Base-by-base conservation (phyloP, 106 monocot genomes). In the Posidonia australis region DNA sequence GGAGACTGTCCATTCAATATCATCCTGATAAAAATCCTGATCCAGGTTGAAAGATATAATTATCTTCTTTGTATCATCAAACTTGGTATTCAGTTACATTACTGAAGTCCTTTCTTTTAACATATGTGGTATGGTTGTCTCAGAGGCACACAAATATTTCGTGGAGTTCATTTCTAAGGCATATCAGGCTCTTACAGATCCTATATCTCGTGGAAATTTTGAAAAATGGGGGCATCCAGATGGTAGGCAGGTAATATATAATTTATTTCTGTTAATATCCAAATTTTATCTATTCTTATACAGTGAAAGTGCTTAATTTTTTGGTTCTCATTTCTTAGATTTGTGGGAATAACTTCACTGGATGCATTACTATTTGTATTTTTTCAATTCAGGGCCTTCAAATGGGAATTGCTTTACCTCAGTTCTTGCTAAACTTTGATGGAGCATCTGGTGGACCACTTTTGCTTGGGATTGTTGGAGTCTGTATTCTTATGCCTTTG, bases 1-100 rank as follows among this genome's bases (percentile, higher is more conserved):
- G 96, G 56, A 87, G 78, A 46, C 90, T 90, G 29, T 98, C 96
- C 10, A 84, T 98, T 76, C 72, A 76, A 66, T 90, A 98, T 62
- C 96, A 98, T 77, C 96, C 96, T 63, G 96, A 98, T 69, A 98
- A 98, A 80, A 98, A 98, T 76, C 96, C 96, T 49, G 96, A 98
- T 70, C 96, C 90, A 80, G 90, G 94, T 96, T 64, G n/a, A n/a
- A n/a, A n/a, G n/a, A n/a, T n/a, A n/a, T n/a, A n/a, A n/a, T n/a
- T n/a, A n/a, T n/a, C n/a, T 36, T 36, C 36, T 36, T 36, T 36
- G 2, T 36, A 36, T 36, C 7, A 7, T 65, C 29, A 17, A 9
- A 17, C 36, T 49, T 54, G 14, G 9, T 1, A 49, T 60, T 51
- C 23, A n/a, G 6, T n/a, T 62, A 29, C 21, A 7, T 41, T 54